phyloP scores from a whole-genome alignment of 805 yeast species.

The Ogataea neopini region DNA sequence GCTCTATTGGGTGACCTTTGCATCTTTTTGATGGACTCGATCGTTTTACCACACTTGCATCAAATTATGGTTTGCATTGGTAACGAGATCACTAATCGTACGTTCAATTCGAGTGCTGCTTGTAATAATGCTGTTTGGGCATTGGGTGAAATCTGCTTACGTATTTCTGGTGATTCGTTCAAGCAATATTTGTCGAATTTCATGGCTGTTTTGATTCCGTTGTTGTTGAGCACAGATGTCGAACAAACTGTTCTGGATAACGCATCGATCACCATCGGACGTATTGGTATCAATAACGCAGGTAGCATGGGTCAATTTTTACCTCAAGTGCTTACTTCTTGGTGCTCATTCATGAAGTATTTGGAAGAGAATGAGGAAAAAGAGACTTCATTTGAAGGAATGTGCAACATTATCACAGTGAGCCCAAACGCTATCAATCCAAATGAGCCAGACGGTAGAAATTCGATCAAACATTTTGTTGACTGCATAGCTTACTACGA shows the following conservation, averaged over 20 bases:
- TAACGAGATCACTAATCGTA: constrained; percentile 60
- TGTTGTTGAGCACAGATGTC: constrained; percentile 54
- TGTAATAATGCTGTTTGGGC: constrained; percentile 94
- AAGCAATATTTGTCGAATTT: constrained; percentile 55
- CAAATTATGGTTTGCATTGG: constrained; percentile 66
- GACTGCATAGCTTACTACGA: constrained; percentile 59
- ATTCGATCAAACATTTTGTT: constrained; percentile 53
- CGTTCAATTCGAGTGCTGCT: constrained; percentile 56
- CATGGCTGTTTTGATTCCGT: constrained; percentile 56
- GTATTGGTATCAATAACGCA: constrained; percentile 70
- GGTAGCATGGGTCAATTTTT: constrained; percentile 59
- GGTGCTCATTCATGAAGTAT: constrained; percentile 71
- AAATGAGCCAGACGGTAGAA: constrained; percentile 44
- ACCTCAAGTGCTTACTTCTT: constrained; percentile 55
- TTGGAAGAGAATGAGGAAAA: constrained; percentile 84
- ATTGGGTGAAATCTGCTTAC: constrained; percentile 79
- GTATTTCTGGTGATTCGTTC: constrained; percentile 47
- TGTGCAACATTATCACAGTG: constrained; percentile 64
- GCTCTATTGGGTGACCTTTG: constrained; percentile 91
- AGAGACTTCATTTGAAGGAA: constrained; percentile 82
- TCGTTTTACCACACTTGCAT: constrained; percentile 49
- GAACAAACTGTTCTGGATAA: constrained; percentile 76
- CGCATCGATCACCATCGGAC: constrained; percentile 85
- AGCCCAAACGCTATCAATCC: constrained; percentile 65
- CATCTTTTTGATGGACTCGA: constrained; percentile 49